Evolutionary conservation across 1,139 yeast species (phyloP).

Genomic region (Protomyces arabidopsidicola): DNA sequence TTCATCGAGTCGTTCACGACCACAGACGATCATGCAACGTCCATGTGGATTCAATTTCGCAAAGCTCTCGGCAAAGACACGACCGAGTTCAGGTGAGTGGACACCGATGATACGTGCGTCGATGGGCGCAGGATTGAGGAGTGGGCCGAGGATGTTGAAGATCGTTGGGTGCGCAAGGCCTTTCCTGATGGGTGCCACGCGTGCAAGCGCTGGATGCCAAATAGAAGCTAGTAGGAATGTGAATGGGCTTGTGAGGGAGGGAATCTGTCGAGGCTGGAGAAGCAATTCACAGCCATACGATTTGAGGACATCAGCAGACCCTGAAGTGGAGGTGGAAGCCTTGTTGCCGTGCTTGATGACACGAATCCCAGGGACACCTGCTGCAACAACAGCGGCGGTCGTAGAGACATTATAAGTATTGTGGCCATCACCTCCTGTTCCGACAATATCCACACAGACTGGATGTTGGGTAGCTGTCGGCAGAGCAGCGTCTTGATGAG

Average conservation of each 20-base stretch:
- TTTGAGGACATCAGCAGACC: conserved; percentile 82
- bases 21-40: conserved; percentile 82
- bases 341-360: conserved; percentile 75
- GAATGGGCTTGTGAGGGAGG: conserved; percentile 47
- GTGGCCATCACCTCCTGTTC: conserved; percentile 98
- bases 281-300: conserved; percentile 71
- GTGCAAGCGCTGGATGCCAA: conserved; percentile 89
- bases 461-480: conserved; percentile 33
- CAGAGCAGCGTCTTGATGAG: background rate
- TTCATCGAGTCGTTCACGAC: conserved; percentile 85
- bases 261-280: conserved; percentile 53
- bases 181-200: conserved; percentile 71
- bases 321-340: conserved; percentile 87
- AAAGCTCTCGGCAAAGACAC: conserved; percentile 78
- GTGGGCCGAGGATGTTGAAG: conserved; percentile 88
- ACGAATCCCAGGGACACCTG: conserved; percentile 48
- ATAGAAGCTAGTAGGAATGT: conserved; percentile 88
- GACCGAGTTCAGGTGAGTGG: conserved; percentile 70
- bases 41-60: conserved; percentile 52
- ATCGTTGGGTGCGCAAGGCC: conserved; percentile 84
- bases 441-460: conserved; percentile 72
- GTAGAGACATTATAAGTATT: conserved; percentile 95
- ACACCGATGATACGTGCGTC: conserved; percentile 84
- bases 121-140: conserved; percentile 84
- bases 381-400: conserved; percentile 86